Evolutionary conservation across 192 early-diverging fungal species (phyloP).

Genomic region (Podila horticola): DNA sequence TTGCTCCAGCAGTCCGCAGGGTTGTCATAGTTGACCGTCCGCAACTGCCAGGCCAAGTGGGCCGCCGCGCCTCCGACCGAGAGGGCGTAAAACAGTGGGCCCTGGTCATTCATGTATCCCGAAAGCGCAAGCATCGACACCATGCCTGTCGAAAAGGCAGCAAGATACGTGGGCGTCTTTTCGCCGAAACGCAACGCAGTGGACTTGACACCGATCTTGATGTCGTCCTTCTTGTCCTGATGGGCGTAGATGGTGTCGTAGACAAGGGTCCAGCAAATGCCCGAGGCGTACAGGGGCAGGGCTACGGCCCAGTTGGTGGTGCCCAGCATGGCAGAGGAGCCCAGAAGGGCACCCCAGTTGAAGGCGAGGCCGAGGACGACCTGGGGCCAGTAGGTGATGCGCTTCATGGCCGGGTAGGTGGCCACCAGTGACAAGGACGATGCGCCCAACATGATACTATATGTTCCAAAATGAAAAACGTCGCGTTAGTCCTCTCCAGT

Average conservation of each 20-base stretch:
- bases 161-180: constrained; percentile 72
- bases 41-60: constrained; percentile 87
- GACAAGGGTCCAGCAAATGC: constrained; percentile 92
- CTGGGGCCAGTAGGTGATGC: constrained; percentile 96
- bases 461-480: background rate
- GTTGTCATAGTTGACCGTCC: constrained; percentile 73
- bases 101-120: constrained; percentile 85
- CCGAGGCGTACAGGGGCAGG: constrained; percentile 86
- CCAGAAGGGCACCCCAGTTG: constrained; percentile 94
- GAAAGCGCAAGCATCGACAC: constrained; percentile 74
- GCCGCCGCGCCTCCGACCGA: constrained; percentile 76
- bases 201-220: constrained; percentile 87
- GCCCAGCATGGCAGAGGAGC: constrained; percentile 85
- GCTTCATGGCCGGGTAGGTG: constrained; percentile 94
- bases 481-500: background rate
- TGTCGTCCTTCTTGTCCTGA: constrained; percentile 94
- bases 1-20: constrained; percentile 74
- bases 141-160: constrained; percentile 76
- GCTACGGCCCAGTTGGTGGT: constrained; percentile 72
- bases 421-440: constrained; percentile 81
- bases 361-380: constrained; percentile 88
- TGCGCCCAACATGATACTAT: constrained; percentile 81
- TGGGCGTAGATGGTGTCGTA: constrained; percentile 99
- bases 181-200: constrained; percentile 90
- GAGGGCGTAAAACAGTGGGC: constrained; percentile 75